Base-by-base conservation (phyloP, 495 filamentous ascomycete species). In the Penicillium canariense region DNA sequence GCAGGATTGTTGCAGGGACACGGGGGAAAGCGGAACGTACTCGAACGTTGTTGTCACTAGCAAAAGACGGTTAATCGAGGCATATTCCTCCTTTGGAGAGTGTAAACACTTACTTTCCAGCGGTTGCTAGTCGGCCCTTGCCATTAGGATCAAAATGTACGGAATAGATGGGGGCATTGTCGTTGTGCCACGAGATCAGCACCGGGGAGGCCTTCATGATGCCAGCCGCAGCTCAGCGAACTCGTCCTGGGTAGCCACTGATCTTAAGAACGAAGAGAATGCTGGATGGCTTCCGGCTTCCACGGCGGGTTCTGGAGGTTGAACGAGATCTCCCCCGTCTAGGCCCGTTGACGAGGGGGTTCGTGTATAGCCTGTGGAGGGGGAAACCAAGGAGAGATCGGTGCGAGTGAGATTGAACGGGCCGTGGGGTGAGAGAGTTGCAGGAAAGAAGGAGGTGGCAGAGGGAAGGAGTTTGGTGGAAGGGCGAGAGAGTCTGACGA, bases 131-230 rank as follows among this genome's bases (percentile, higher is more conserved):
- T 60, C 95, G 87, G 47, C 89, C 89, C 72, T 93, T 97, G 58
- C 92, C 91, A 73, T 94, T 85, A 57, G 89, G 89, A 64, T 97
- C 90, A 71, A 97, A 97, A 73, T 97, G 91, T 59, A 89, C 88
- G 27, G 92, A 96, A 70, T 96, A 97, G 60, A 97, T 92, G 43
- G 93, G 92, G 58, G 87, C 81, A 73, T 95, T 96, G 60, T 92
- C 89, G 61, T 96, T 89, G 71, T 97, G 95, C 94, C 94, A 97
- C 71, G 90, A 86, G 68, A 96, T 88, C 56, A 96, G 88, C 50
- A 97, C 79, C 61, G 92, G 90, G 62, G 89, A 84, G 56, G 89
- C 88, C 80, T 90, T 95, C 91, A 96, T 96, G 62, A 65, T 84
- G 76, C 68, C 57, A 61, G 60, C 58, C 59, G 58, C 50, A 67